Base-by-base conservation (phyloP, 768 basidiomycete genomes). In the Brasilioporus rufonigricans region DNA sequence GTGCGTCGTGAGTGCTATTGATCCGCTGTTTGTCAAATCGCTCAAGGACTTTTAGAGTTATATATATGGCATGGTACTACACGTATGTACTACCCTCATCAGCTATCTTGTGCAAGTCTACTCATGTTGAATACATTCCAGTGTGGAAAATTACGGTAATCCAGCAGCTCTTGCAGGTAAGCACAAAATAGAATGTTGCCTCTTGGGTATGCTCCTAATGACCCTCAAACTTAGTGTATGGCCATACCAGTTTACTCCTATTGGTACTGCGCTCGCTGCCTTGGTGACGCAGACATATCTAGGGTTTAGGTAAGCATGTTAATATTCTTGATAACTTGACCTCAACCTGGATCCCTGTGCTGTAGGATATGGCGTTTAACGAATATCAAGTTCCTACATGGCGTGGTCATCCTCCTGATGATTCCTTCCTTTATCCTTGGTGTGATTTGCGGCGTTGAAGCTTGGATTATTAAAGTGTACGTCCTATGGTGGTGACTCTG, bases 381-480 rank as follows among this genome's bases (percentile, higher is more conserved):
- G 1, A 18, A 29, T 26, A 44, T 26, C 43, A 27, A 10, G 16
- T 2, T 44, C 43, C 26, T 44, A 3, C 18, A 44, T 44, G 43
- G 26, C 5, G 26, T 27, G 26, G 26, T 44, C 43, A 18, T 44
- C 18, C 3, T 44, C 0, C 26, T 44, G 14, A 14, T 14, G 2
- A 29, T 44, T 11, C 43, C 26, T 16, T 44, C 43, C 2, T 29
- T 44, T n/a, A 29, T 29, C n/a, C 26, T 44, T 7, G 43, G 43
- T 18, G 1, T 44, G 5, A 23, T 9, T 6, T 44, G 43, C 18
- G 13, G 43, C 6, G n/a, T n/a, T 14, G 16, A 9, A 16, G 43
- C 26, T 3, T 44, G 24, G 43, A 29, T n/a, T 14, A 44, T 41
- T 6, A 5, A n/a, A 4, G 4, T 63, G 80, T 81, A 57, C 2